phyloP scores from a whole-genome alignment of 2,329 filamentous ascomycete genomes.

The Ustilaginoidea virens region DNA sequence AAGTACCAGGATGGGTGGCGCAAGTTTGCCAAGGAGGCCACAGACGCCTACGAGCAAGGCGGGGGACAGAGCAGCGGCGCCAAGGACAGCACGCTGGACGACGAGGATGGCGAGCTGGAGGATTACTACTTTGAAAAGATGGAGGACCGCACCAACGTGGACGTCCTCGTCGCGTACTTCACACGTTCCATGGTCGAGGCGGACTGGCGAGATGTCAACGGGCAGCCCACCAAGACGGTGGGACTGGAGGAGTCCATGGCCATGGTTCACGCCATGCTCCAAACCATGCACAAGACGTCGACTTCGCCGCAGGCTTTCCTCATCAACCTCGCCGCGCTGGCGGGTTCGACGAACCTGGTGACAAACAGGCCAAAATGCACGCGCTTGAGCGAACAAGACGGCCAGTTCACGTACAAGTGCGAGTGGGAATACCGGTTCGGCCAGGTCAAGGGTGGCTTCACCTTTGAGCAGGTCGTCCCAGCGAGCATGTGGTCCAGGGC shows the following conservation, averaged over 20 bases:
- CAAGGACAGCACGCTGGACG: conserved; percentile 2
- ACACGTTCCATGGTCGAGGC: conserved; percentile 32
- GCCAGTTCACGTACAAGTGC: conserved; percentile 31
- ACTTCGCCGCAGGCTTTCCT: conserved; percentile 38
- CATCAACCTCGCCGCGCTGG: conserved; percentile 42
- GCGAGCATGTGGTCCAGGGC: conserved; percentile 25
- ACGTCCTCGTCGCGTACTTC: conserved; percentile 39
- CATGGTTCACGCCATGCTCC: conserved; percentile 37
- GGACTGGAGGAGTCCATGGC: conserved; percentile 36
- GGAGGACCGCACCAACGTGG: conserved; percentile 38
- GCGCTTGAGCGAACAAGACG: conserved; percentile 25
- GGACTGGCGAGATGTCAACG: conserved; percentile 34
- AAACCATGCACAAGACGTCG: conserved; percentile 34
- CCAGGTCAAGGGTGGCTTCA: conserved; percentile 33
- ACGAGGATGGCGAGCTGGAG: conserved; percentile 8
- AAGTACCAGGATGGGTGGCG: conserved; percentile 7
- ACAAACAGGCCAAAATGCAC: conserved; percentile 23
- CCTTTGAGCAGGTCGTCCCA: conserved; percentile 32
- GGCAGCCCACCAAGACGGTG: conserved; percentile 25
- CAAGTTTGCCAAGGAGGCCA: conserved; percentile 9
- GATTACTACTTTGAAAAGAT: conserved; percentile 19
- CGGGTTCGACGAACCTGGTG: conserved; percentile 36
- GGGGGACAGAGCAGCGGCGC: neutral
- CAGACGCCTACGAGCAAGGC: conserved; percentile 7
- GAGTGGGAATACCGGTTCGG: conserved; percentile 42